Conservation (phyloP, 352 stramenopile species). For the Phytophthora ohioensis region DNA sequence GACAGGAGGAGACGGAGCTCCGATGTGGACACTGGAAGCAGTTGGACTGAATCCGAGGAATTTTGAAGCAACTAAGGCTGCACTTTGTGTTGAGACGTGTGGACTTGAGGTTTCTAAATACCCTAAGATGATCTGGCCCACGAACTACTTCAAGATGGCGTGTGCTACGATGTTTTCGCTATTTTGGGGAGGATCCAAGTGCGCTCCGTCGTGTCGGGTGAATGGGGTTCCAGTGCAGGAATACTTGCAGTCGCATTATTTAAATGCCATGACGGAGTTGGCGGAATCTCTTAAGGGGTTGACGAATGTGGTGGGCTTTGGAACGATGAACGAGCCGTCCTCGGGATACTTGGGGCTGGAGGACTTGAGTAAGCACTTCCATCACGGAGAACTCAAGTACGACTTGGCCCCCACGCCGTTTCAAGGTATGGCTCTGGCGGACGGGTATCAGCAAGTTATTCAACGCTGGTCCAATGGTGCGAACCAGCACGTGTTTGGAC, state of each 20-base stretch:
- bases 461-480: slow-evolving; percentile 79
- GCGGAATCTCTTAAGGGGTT: slow-evolving; percentile 68
- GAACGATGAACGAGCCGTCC: slow-evolving; percentile 93
- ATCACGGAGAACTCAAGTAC: slow-evolving; percentile 73
- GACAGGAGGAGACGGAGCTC: slow-evolving; percentile 90
- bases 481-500: slow-evolving; percentile 76
- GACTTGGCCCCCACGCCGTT: slow-evolving; percentile 81
- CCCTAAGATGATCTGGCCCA: slow-evolving; percentile 94
- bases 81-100: slow-evolving; percentile 77
- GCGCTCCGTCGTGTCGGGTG: slow-evolving; percentile 76
- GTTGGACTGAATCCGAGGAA: slow-evolving; percentile 80
- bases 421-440: slow-evolving; percentile 82
- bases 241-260: slow-evolving; percentile 90
- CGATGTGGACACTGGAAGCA: slow-evolving; percentile 88
- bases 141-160: slow-evolving; percentile 93
- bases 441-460: slow-evolving; percentile 66
- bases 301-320: slow-evolving; percentile 90
- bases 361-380: slow-evolving; percentile 66
- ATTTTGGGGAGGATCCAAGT: slow-evolving; percentile 84
- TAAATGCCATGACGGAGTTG: slow-evolving; percentile 77
- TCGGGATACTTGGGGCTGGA: slow-evolving; percentile 76
- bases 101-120: slow-evolving; percentile 48
- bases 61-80: slow-evolving; percentile 80
- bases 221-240: slow-evolving; percentile 84
- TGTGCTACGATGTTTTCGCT: slow-evolving; percentile 93